Conservation (phyloP, 306 rosid genomes). For the Boehmeria nivea region DNA sequence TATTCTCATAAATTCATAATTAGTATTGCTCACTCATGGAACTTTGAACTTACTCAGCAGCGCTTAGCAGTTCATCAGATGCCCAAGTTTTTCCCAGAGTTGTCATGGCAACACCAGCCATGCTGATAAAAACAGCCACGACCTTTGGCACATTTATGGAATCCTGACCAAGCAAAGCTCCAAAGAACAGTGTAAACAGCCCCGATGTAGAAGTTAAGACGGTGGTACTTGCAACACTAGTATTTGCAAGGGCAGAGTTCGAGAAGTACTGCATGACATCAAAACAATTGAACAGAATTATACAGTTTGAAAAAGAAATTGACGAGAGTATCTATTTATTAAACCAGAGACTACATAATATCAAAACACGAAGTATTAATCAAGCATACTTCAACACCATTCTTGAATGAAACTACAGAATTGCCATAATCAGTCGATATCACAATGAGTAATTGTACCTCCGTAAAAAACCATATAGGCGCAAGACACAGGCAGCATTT, state of each 20-base stretch:
- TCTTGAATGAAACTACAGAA: too few species aligned
- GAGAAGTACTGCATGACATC: constrained; percentile 51
- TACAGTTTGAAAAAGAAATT: too few species aligned
- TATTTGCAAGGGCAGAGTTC: constrained; percentile 63
- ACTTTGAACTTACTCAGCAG: constrained; percentile 45
- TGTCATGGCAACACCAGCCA: constrained; percentile 65
- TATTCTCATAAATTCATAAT: background rate
- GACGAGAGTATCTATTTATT: too few species aligned
- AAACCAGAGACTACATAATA: too few species aligned
- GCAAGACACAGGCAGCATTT: constrained; percentile 51
- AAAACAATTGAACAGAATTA: background rate
- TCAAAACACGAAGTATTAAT: too few species aligned
- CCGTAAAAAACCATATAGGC: constrained; percentile 67
- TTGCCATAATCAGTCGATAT: too few species aligned
- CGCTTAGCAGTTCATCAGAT: constrained; percentile 33
- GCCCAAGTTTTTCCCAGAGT: constrained; percentile 65
- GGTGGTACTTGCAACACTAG: constrained; percentile 66
- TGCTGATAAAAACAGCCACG: constrained; percentile 55
- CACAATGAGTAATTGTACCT: constrained; percentile 34
- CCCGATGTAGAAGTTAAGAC: constrained; percentile 62
- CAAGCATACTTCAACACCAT: too few species aligned
- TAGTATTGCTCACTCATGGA: too few species aligned
- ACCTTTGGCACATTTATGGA: constrained; percentile 46
- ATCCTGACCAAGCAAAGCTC: constrained; percentile 61
- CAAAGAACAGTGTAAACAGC: constrained; percentile 64